These are phyloP conservation scores for Nemania abortiva DNA, from an alignment of 2,329 filamentous ascomycete species.

Conservation along the genomic window DNA sequence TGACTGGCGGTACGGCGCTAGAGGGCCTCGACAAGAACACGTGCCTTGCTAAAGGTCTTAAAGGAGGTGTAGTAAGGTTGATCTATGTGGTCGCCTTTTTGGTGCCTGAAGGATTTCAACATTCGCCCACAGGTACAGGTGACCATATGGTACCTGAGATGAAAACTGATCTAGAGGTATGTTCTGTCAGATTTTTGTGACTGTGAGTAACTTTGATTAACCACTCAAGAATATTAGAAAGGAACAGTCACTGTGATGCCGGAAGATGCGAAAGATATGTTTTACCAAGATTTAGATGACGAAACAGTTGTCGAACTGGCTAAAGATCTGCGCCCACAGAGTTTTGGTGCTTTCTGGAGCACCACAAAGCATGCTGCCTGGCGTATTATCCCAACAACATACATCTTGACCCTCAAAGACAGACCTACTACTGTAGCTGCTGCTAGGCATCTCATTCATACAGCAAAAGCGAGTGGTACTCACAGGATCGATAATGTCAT, in stretches of 20 bases:
- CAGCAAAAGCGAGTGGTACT: constrained; percentile 36
- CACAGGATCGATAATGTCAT: constrained; percentile 43
- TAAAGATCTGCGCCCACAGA: constrained; percentile 43
- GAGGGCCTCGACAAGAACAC: constrained; percentile 43
- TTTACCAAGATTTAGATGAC: constrained; percentile 46
- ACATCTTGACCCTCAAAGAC: constrained; percentile 39
- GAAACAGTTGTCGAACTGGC: constrained; percentile 35
- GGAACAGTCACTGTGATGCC: constrained; percentile 39
- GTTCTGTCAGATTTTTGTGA: not conserved
- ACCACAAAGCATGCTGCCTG: constrained; percentile 43
- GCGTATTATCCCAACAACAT: constrained; percentile 45
- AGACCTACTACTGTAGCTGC: constrained; percentile 33
- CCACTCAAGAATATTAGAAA: constrained; percentile 27
- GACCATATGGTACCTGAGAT: constrained; percentile 42
- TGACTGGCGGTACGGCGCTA: constrained; percentile 44
- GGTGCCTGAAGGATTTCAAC: constrained; percentile 44
- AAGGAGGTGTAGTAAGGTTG: constrained; percentile 43
- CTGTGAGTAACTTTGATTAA: not conserved
- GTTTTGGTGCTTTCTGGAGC: constrained; percentile 43
- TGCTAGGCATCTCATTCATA: constrained; percentile 37
- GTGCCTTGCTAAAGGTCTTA: constrained; percentile 26
- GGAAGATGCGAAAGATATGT: constrained; percentile 44
- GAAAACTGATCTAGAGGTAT: constrained; percentile 40
- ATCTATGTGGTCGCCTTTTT: constrained; percentile 46
- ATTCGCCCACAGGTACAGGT: constrained; percentile 40